Base-by-base conservation (phyloP, 177 flowering plant genomes). In the Vitis hybrid region DNA sequence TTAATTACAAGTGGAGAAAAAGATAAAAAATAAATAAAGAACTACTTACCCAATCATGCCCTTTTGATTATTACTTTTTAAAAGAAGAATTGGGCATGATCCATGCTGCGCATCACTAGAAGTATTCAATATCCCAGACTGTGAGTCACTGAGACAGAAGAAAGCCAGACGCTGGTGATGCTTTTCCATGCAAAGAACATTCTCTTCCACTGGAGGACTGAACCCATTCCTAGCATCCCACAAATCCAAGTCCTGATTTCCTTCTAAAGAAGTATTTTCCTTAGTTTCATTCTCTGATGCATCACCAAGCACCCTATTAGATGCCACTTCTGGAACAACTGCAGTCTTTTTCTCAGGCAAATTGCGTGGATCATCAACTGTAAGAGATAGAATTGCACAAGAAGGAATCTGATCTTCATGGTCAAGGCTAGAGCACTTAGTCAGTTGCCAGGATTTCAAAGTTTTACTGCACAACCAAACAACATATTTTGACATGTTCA, bases 311-410 rank as follows among this genome's bases (percentile, higher is more conserved):
- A 44, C 53, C 60, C 50, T 20, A 20, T 62, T 22, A 50, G 75
- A 14, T 44, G 72, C 33, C 67, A 65, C 75, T 11, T 70, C 82
- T 28, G 76, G 62, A 82, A 51, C 75, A 79, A 33, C 31, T 15
- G 38, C 69, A 64, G 53, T 54, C 22, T 38, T 69, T 62, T 75
- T 68, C 57, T 66, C 57, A 17, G 71, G 62, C 18, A 80, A 57
- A 38, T 38, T 38, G 44, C 99, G 94, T 31, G 99, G 99, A 81
- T 95, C 99, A 70, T 77, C 72, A 62, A 92, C 89, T 0, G 66
- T 74, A 56, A 89, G 81, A 69, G 95, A 84, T 54, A 88, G 60
- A 76, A 89, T 77, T 57, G 92, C 78, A 76, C 72, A 72, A 72
- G 92, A 68, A 65, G 87, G 68, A 67, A 84, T 73, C 56, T 72